These are phyloP conservation scores for Brassica incana DNA, from an alignment of 345 rosid species.

Conservation along the genomic window DNA sequence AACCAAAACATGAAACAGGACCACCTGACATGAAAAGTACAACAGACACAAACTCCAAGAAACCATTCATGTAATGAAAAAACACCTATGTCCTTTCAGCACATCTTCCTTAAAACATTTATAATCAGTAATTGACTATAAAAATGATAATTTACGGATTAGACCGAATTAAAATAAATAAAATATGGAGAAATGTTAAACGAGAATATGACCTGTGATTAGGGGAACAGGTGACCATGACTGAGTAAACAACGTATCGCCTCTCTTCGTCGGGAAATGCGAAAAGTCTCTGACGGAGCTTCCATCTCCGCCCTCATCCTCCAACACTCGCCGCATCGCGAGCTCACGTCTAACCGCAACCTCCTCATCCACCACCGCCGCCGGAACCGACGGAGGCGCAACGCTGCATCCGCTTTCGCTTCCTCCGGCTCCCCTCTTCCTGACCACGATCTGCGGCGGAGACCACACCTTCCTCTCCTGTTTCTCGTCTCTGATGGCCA, in stretches of 20 bases:
- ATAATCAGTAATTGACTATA: neutral
- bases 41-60: constrained; percentile 4
- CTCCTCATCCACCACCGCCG: constrained; percentile 53
- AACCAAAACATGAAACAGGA: constrained; percentile 29
- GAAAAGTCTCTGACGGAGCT: constrained; percentile 53
- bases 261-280: constrained; percentile 55
- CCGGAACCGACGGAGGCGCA: constrained; percentile 22
- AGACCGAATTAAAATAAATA: neutral
- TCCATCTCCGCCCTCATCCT: constrained; percentile 52
- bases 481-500: constrained; percentile 49
- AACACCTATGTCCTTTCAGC: neutral
- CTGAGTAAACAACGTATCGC: constrained; percentile 77
- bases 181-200: neutral
- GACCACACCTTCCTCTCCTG: constrained; percentile 38
- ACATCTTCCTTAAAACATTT: no score
- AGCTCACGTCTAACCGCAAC: constrained; percentile 63
- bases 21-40: constrained; percentile 19
- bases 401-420: constrained; percentile 6
- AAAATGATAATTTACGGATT: neutral
- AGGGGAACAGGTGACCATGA: constrained; percentile 64
- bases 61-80: neutral
- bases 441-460: constrained; percentile 49
- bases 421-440: constrained; percentile 45
- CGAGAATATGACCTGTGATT: constrained; percentile 54
- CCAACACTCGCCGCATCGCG: constrained; percentile 60